A percentile compares a stretch with the other conserved stretches of the same genome.
Conservation (phyloP, 441 rosid genomes). For the Geranium incanum region DNA sequence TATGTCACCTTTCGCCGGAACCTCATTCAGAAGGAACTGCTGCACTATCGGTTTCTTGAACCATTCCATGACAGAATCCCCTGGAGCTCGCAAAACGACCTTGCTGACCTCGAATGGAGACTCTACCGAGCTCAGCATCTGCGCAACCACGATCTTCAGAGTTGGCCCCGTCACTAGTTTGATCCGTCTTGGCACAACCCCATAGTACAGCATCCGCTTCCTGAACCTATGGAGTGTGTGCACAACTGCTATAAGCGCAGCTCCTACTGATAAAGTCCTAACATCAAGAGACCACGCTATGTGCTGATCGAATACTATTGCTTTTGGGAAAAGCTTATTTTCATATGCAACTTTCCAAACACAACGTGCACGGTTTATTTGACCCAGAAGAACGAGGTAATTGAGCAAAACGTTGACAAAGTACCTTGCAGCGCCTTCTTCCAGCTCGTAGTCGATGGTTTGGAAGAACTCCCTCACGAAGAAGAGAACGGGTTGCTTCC, state of each 20-base stretch:
- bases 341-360: slow-evolving; percentile 97
- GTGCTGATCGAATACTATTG: slow-evolving; percentile 92
- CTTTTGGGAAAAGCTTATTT: slow-evolving; percentile 93
- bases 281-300: slow-evolving; percentile 98
- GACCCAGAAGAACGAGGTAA: slow-evolving; percentile 95
- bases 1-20: slow-evolving; percentile 75
- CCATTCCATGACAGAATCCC: slow-evolving; percentile 90
- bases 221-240: slow-evolving; percentile 95
- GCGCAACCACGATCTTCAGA: slow-evolving; percentile 78
- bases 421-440: slow-evolving; percentile 88
- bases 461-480: slow-evolving; percentile 87
- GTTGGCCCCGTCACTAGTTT: slow-evolving; percentile 96
- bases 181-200: slow-evolving; percentile 83
- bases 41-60: slow-evolving; percentile 93
- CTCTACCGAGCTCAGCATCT: slow-evolving; percentile 84
- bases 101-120: slow-evolving; percentile 91
- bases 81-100: slow-evolving; percentile 83
- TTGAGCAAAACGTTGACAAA: slow-evolving; percentile 91
- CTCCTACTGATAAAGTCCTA: slow-evolving; percentile 86
- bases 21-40: slow-evolving; percentile 85
- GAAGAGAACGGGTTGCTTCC: slow-evolving; percentile 77
- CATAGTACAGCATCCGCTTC: slow-evolving; percentile 89
- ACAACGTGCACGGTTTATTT: slow-evolving; percentile 92
- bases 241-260: slow-evolving; percentile 87
- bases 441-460: slow-evolving; percentile 79